Evolutionary conservation across 768 basidiomycete species (phyloP), one percentile per base, ranked within the genome.

Genomic region (Lepiota subincarnata): DNA sequence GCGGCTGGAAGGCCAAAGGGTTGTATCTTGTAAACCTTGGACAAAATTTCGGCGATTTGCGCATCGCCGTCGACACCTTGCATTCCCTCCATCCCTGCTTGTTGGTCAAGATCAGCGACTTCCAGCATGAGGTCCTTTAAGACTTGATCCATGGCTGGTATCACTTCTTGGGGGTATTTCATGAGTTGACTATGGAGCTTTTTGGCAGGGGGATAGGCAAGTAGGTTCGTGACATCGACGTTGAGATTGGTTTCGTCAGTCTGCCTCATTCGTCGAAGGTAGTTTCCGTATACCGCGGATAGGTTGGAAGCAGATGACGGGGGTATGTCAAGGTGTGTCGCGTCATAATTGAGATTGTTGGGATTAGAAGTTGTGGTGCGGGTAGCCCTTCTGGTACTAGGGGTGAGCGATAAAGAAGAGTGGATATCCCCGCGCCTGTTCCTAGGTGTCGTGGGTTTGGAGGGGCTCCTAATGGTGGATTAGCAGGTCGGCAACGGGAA

Each of bases 71-170:
- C 77, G 28, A 73, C 77, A 1, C 86, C 91, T 22, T 73, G 66
- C 89, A 92, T 90, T n/a, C 82, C 89, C 19, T 86, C 84, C 61
- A 77, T 66, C 4, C 83, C 86, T 6, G 77, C 79, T 55, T 79
- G 76, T 63, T 86, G 86, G 59, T 97, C 93, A 59, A 82, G 74
- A 46, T 95, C 91, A 0, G 90, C 92, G 39, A 89, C 65, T 60
- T 92, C 90, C 48, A 98, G 70, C 89, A 98, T 90, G 46, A 89
- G 73, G 64, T 98, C 96, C 70, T 95, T 94, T 60, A 98, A 72
- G 0, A 93, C 87, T 62, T 96, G 92, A 75, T 99, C 97, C 89
- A 98, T 94, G 19, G 91, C 92, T 1, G 97, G 96, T 44, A 99
- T 80, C 43, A 98, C 86, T 75, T 99, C 97, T 68, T 98, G 95